Percentiles rank a stretch among this genome's conserved stretches.
Evolutionary conservation across 306 rosid species (phyloP).

Genomic region (Psophocarpus tetragonolobus): DNA sequence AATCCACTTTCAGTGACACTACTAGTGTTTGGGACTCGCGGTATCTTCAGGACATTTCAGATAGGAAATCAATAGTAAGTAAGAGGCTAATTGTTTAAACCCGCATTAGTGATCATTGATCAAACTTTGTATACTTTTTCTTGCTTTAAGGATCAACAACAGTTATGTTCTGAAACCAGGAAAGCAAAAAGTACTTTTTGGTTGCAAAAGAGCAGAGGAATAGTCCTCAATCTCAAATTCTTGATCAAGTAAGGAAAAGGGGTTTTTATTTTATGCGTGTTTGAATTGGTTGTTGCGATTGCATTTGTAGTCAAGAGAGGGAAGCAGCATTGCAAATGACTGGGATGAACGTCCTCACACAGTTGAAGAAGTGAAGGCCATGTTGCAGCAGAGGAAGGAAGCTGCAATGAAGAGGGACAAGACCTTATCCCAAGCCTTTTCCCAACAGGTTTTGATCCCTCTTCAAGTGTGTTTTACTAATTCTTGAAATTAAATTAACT

Average conservation of each 20-base stretch:
- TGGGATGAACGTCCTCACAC: constrained; percentile 95
- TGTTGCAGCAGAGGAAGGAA: constrained; percentile 82
- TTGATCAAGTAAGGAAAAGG: constrained; percentile 10
- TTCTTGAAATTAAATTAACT: background rate
- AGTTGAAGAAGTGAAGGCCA: constrained; percentile 88
- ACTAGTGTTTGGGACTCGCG: constrained; percentile 68
- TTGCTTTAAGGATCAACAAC: background rate
- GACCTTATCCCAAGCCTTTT: constrained; percentile 70
- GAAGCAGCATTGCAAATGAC: constrained; percentile 81
- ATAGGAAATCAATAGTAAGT: constrained; percentile 80
- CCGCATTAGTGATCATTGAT: constrained; percentile 8
- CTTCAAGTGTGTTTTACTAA: background rate
- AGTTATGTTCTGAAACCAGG: background rate
- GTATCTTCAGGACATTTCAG: constrained; percentile 76
- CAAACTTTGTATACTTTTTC: background rate
- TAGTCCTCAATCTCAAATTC: background rate
- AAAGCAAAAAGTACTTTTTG: constrained; percentile 20
- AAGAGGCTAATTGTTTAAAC: background rate
- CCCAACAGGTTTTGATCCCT: constrained; percentile 71
- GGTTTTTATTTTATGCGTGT: background rate
- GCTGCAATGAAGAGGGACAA: constrained; percentile 81
- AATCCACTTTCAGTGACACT: constrained; percentile 82
- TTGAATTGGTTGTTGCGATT: background rate
- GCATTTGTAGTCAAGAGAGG: constrained; percentile 68
- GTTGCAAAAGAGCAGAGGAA: constrained; percentile 22